Base-by-base conservation (phyloP, 129 eudicot species). In the Arctium minus region DNA sequence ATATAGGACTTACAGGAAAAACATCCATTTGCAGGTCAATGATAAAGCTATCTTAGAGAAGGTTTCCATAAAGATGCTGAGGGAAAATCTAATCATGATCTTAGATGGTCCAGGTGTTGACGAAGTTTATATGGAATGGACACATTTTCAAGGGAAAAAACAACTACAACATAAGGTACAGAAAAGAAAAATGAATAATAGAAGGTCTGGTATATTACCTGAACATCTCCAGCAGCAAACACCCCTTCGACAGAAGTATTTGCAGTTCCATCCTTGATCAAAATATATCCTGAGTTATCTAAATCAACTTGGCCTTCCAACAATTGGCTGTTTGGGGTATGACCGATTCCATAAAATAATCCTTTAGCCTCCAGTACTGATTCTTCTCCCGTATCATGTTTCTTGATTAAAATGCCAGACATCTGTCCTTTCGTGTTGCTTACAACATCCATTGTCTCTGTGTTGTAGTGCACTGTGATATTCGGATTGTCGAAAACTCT, bases 211-310 rank as follows among this genome's bases (percentile, higher is more conserved):
- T 35, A 75, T 70, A 75, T 27, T 90, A 96, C 99, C 97, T 96
- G 99, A 37, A 96, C 97, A 90, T 96, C 97, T 53, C 99, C 99
- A 85, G 99, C 99, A 70, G 99, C 99, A 89, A 96, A 96, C 75
- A 96, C 90, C 18, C 99, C 98, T 74, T 90, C 95, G 5, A 91
- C 92, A 46, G 99, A 96, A 65, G 99, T 93, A 50, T 81, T 90
- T 44, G 99, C 91, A 85, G 85, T 81, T 70, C 99, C 97, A 32
- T 91, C 98, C 85, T 93, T 83, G 37, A 96, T 95, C 82, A 96
- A 80, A 38, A 96, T 83, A 78, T 96, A 96, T 76, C 99, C 99
- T 0, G 98, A 60, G 29, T 65, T 74, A 81, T 96, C 98, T 60
- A 96, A 94, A 74, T 93, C 87, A 78, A 91, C 85, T 86, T 96